These are phyloP conservation scores for Themeda triandra DNA, from an alignment of 176 grass and related monocot species.

Conservation along the genomic window DNA sequence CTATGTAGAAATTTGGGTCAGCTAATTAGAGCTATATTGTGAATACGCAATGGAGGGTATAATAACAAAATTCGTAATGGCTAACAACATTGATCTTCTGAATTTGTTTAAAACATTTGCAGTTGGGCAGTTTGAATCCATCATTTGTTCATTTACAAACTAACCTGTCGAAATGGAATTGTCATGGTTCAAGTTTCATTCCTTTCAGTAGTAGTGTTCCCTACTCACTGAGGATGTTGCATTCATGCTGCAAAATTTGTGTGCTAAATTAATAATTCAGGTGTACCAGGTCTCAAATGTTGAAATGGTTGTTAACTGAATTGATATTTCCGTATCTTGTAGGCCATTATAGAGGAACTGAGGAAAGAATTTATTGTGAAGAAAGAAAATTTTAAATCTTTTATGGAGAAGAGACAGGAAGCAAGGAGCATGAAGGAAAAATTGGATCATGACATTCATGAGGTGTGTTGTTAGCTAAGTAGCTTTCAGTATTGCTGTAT, in stretches of 20 bases:
- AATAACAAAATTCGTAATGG: not conserved
- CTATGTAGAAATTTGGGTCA: not conserved
- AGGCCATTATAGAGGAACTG: constrained; percentile 65
- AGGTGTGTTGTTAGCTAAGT: constrained; percentile 39
- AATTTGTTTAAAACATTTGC: not conserved
- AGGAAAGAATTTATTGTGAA: constrained; percentile 47
- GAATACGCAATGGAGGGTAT: not conserved
- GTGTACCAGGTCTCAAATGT: not conserved
- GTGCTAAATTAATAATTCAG: not conserved
- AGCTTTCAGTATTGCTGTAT: not conserved
- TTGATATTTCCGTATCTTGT: constrained; percentile 13
- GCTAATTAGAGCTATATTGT: not conserved
- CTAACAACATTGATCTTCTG: not conserved
- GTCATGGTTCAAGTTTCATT: not conserved
- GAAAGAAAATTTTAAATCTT: constrained; percentile 47
- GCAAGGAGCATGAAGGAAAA: constrained; percentile 44
- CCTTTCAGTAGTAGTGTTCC: not conserved
- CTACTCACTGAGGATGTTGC: not conserved
- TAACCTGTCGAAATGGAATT: not conserved
- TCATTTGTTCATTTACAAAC: not conserved
- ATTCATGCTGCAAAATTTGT: constrained; percentile 12
- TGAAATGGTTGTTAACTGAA: constrained; percentile 1
- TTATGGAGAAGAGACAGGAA: constrained; percentile 58
- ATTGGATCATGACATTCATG: constrained; percentile 50
- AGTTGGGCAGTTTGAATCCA: not conserved